Conservation (phyloP, 306 rosid species). For the Dryas drummondii region DNA sequence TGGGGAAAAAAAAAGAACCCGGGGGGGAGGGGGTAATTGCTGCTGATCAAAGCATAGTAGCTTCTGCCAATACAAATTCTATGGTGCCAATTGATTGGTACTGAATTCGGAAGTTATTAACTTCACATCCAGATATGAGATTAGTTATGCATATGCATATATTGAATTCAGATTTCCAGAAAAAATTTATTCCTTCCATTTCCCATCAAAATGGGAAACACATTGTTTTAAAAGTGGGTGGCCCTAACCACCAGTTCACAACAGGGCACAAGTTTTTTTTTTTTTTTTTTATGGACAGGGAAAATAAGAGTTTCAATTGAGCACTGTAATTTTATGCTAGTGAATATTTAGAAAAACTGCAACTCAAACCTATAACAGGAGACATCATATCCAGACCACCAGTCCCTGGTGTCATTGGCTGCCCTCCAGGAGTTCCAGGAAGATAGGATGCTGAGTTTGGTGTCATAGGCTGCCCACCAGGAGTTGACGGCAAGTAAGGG, state of each 20-base stretch:
- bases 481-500: conserved; percentile 98
- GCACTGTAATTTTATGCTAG: not conserved
- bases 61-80: too few relatives aligned
- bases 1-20: too few relatives aligned
- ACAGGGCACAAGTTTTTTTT: too few relatives aligned
- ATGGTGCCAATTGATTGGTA: too few relatives aligned
- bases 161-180: not conserved
- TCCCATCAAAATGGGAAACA: too few relatives aligned
- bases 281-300: too few relatives aligned
- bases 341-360: not conserved
- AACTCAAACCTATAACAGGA: conserved; percentile 70
- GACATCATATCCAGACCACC: conserved; percentile 97
- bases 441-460: conserved; percentile 94
- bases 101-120: too few relatives aligned
- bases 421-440: conserved; percentile 99
- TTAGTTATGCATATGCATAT: too few relatives aligned
- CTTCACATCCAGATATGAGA: too few relatives aligned
- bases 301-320: not conserved
- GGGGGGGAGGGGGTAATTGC: too few relatives aligned
- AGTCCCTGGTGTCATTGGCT: conserved; percentile 99
- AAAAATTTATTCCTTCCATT: not conserved
- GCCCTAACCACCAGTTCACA: not conserved
- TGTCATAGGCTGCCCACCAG: conserved; percentile 99
- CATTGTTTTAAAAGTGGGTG: not conserved
- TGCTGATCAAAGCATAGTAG: too few relatives aligned